These are phyloP conservation scores for Schizosaccharomyces octosporus DNA, from an alignment of 805 yeast genomes.

Conservation along the genomic window DNA sequence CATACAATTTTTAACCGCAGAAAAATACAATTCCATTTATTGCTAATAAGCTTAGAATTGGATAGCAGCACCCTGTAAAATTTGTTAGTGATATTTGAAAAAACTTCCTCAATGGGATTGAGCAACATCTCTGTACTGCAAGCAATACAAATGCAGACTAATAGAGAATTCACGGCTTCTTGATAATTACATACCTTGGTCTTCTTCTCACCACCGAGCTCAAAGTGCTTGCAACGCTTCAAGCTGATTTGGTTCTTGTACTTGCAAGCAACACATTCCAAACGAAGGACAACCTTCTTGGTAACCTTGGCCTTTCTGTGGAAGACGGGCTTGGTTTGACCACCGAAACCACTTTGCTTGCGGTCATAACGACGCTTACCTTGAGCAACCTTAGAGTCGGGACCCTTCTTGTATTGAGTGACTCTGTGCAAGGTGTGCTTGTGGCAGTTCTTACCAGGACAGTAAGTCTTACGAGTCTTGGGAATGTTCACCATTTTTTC, in stretches of 20 bases:
- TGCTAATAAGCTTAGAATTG: not conserved
- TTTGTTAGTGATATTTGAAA: not conserved
- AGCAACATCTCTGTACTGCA: too few relatives aligned
- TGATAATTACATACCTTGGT: conserved; percentile 40
- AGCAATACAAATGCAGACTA: too few relatives aligned
- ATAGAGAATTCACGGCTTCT: not conserved
- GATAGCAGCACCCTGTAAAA: not conserved
- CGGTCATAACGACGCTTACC: conserved; percentile 99
- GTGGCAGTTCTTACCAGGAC: conserved; percentile 97
- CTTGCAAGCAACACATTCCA: conserved; percentile 96
- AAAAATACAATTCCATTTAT: not conserved
- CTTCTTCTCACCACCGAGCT: conserved; percentile 99
- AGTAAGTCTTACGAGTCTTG: conserved; percentile 99
- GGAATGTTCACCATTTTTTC: conserved; percentile 73
- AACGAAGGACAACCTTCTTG: conserved; percentile 97
- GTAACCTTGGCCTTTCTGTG: conserved; percentile 99
- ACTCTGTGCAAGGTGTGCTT: conserved; percentile 99
- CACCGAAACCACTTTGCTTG: conserved; percentile 99
- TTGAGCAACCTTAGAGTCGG: conserved; percentile 96
- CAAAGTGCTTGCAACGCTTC: conserved; percentile 99
- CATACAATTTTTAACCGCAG: not conserved
- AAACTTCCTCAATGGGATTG: too few relatives aligned
- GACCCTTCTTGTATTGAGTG: conserved; percentile 99
- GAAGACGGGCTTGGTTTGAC: conserved; percentile 99
- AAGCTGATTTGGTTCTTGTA: conserved; percentile 92